phyloP scores from a whole-genome alignment of 2,329 filamentous ascomycete species.

The Fusarium circinatum region DNA sequence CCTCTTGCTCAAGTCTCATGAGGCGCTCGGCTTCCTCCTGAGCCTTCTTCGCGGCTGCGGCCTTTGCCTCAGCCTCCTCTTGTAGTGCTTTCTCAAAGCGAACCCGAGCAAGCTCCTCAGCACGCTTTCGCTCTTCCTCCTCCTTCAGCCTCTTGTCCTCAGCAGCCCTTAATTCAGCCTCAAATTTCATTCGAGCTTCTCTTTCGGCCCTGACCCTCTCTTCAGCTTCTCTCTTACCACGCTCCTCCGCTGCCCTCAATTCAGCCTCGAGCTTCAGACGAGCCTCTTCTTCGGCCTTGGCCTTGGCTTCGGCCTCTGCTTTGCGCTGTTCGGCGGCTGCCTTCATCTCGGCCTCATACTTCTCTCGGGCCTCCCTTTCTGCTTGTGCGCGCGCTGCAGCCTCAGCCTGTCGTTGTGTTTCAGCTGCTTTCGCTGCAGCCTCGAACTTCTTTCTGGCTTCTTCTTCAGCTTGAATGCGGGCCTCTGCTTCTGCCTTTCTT shows the following conservation, averaged over 20 bases:
- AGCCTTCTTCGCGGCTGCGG: conserved; percentile 52
- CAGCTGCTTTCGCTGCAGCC: conserved; percentile 54
- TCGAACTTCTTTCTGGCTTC: conserved; percentile 59
- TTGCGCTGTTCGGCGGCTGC: conserved; percentile 57
- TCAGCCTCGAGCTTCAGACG: conserved; percentile 59
- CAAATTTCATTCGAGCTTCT: conserved; percentile 52
- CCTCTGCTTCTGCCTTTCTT: conserved; percentile 59
- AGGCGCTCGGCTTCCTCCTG: conserved; percentile 57
- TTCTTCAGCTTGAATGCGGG: conserved; percentile 57
- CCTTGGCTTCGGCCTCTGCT: conserved; percentile 59
- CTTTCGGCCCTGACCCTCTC: conserved; percentile 55
- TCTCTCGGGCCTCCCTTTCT: conserved; percentile 56
- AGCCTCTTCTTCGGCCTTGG: conserved; percentile 58
- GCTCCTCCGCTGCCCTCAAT: conserved; percentile 56
- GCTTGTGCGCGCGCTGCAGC: conserved; percentile 31
- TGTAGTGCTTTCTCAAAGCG: conserved; percentile 56
- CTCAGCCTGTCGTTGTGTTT: conserved; percentile 32
- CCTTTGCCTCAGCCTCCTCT: conserved; percentile 55
- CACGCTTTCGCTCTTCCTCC: conserved; percentile 52
- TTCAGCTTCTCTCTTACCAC: conserved; percentile 59
- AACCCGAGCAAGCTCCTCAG: conserved; percentile 59
- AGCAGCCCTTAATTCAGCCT: conserved; percentile 55
- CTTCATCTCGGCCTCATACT: conserved; percentile 58
- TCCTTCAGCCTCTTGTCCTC: conserved; percentile 56
- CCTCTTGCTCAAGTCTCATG: conserved; percentile 52